phyloP scores from a whole-genome alignment of 768 basidiomycete species.

The Trametes villosa region DNA sequence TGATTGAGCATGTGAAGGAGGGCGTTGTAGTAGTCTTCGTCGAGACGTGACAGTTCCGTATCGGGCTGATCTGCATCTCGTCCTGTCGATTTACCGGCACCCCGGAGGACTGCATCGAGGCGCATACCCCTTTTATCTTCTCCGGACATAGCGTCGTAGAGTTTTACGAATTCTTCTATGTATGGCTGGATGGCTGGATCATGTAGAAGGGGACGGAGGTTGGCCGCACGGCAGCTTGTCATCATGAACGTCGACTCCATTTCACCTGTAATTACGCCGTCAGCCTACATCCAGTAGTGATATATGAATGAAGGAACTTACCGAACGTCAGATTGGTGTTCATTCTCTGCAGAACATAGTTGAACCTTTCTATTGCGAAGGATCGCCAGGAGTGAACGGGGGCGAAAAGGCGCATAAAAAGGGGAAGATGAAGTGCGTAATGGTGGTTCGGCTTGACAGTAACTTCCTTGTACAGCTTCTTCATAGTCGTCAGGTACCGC shows the following conservation, averaged over 20 bases:
- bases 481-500: background rate
- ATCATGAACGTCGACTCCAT: background rate
- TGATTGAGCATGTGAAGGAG: no score
- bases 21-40: no score
- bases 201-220: no score
- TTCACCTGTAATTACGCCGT: background rate
- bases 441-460: background rate
- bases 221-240: background rate
- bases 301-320: background rate
- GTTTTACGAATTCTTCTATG: no score
- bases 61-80: no score
- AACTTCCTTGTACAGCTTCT: background rate
- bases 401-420: background rate
- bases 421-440: background rate
- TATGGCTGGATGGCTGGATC: no score
- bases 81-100: no score
- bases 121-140: no score
- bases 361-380: background rate
- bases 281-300: no score
- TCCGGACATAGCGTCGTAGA: no score
- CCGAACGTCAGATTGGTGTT: background rate
- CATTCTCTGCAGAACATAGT: background rate
- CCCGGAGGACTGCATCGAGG: no score
- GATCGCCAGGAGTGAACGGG: background rate
- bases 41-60: no score